These are phyloP conservation scores for Eimeria necatrix DNA, from an alignment of 169 alveolate genomes.

Conservation along the genomic window DNA sequence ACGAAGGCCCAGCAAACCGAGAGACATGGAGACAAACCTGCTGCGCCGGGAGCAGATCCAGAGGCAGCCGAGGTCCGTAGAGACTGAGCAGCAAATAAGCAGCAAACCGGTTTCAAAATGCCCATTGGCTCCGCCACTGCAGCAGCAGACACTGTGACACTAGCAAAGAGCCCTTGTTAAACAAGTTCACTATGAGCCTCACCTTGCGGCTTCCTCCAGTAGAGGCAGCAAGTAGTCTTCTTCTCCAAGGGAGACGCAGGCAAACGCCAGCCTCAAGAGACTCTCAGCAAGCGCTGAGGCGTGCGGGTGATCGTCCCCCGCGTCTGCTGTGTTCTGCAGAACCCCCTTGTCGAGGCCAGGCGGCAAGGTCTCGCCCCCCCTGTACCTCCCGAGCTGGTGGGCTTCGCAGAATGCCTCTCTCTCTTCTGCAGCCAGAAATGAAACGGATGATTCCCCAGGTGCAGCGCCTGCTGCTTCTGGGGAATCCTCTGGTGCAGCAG, in stretches of 20 bases:
- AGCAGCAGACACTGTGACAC: not conserved
- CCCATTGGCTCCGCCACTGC: not conserved
- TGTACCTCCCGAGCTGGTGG: constrained; percentile 68
- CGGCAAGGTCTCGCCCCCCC: constrained; percentile 75
- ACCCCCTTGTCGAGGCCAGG: not conserved
- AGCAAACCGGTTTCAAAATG: not conserved
- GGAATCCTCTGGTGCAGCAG: not conserved
- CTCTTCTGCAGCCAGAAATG: constrained; percentile 24
- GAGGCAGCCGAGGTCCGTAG: constrained; percentile 65
- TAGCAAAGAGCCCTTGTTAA: not conserved
- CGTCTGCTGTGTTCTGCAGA: not conserved
- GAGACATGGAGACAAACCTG: constrained; percentile 73
- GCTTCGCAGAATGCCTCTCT: constrained; percentile 49
- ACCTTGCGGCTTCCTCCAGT: constrained; percentile 73
- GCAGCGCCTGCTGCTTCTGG: not conserved
- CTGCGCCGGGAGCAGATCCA: constrained; percentile 78
- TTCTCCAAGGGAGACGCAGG: constrained; percentile 68
- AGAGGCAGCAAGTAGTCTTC: constrained; percentile 74
- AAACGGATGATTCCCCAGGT: not conserved
- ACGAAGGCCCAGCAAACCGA: not conserved
- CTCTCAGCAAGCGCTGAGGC: constrained; percentile 50
- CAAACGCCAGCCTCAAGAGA: constrained; percentile 72
- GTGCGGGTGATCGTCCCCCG: not conserved
- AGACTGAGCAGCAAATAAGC: constrained; percentile 26
- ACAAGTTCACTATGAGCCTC: not conserved